Base-by-base conservation (phyloP, 306 rosid species). In the Vigna reflexopilosa region DNA sequence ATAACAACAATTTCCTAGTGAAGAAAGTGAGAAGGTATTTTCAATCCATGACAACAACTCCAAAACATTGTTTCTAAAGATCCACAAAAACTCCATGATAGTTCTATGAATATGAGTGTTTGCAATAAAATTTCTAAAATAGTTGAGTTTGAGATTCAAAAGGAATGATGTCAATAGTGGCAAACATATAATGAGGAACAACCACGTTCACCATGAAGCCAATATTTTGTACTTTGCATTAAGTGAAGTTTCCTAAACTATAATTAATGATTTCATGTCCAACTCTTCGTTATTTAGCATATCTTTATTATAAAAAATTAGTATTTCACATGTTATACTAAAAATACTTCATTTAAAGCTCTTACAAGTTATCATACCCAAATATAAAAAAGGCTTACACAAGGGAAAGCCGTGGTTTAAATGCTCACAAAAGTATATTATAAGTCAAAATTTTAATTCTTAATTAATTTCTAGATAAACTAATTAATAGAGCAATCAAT, bases 201-300 rank as follows among this genome's bases (percentile, higher is more conserved):
- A 63, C 81, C 87, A 74, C 73, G 72, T 85, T 72, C 77, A 55
- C 73, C 79, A 34, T 70, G 79, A 73, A 58, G 75, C 80, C 72
- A 66, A 67, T 20, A 52, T 52, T 67, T 30, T 50, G 73, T 54
- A 36, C 51, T 66, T 56, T 49, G 57, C 58, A 81, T 67, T 70
- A 73, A 55, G 75, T 30, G 78, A 69, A 69, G 49, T 34, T 17
- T 67, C 57, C 75, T 58, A 47, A 69, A 58, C 71, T 32, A 62
- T 76, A 30, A 40, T 17, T 47, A 62, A 48, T 30, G 14, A 75
- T 61, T 24, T 49, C 48, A 32, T 49, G 50, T 12, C 63, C 16
- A 13, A 56, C 62, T 26, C 59, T 24, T 44, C 14, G 47, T 62
- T 30, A 17, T 28, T 62, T 61, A 75, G 45, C 49, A 54, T 32